Evolutionary conservation across 768 basidiomycete genomes (phyloP).

Genomic region (Sistotremastrum suecicum): DNA sequence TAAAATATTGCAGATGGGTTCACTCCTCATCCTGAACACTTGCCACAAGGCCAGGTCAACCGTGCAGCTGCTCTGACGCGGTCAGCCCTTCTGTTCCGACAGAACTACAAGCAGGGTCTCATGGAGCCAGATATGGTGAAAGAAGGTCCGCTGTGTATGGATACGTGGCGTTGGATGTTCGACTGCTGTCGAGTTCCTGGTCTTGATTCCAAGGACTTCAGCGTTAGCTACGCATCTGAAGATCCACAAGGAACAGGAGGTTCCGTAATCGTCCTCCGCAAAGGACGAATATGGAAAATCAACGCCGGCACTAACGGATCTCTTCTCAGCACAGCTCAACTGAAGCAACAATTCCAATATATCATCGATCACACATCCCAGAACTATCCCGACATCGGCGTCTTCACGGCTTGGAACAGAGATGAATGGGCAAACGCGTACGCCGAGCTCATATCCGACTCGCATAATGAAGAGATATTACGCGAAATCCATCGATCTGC

Average conservation of each 20-base stretch:
- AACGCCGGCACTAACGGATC: conserved; percentile 39
- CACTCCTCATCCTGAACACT: conserved; percentile 44
- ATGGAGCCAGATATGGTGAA: conserved; percentile 50
- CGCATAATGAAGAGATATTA: conserved; percentile 50
- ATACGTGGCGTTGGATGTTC: conserved; percentile 88
- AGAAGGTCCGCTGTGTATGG: conserved; percentile 71
- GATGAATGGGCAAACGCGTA: conserved; percentile 87
- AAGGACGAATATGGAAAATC: conserved; percentile 75
- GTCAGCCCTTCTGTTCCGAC: conserved; percentile 60
- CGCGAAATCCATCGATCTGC: conserved; percentile 73
- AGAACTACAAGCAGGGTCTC: conserved; percentile 50
- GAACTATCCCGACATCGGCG: conserved; percentile 62
- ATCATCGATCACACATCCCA: conserved; percentile 52
- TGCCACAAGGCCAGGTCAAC: conserved; percentile 40
- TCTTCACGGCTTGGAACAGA: conserved; percentile 64
- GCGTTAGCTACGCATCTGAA: conserved; percentile 46
- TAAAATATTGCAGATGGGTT: conserved; percentile 50
- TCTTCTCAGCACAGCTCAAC: conserved; percentile 48
- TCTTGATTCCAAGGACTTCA: conserved; percentile 61
- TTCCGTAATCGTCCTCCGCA: conserved; percentile 76
- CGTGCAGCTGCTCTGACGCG: conserved; percentile 64
- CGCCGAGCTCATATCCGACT: conserved; percentile 38
- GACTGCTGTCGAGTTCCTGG: conserved; percentile 79
- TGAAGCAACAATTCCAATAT: conserved; percentile 54
- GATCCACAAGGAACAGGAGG: conserved; percentile 49